A percentile compares a stretch with the other conserved stretches of the same genome.
These are phyloP conservation scores for Erodium moschatum DNA, from an alignment of 441 rosid species.

Conservation along the genomic window DNA sequence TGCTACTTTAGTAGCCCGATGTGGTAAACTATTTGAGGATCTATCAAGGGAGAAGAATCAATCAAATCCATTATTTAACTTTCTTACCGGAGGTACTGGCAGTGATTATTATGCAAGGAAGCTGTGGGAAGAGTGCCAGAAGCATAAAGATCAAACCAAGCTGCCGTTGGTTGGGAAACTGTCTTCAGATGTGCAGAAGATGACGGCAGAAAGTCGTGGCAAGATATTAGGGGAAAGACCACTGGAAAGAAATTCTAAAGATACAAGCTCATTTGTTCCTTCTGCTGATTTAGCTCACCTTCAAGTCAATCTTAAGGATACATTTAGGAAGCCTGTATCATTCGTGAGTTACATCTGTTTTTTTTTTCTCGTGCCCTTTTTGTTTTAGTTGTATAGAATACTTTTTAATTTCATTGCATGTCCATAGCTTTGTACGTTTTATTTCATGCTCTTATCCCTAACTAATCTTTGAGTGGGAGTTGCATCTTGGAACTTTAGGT, in stretches of 20 bases:
- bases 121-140: constrained; percentile 85
- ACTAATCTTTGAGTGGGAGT: constrained; percentile 4
- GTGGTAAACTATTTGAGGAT: constrained; percentile 88
- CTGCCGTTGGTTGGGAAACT: constrained; percentile 43
- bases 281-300: constrained; percentile 49
- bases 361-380: not conserved
- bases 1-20: constrained; percentile 81
- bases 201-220: constrained; percentile 89
- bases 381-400: constrained; percentile 5
- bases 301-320: constrained; percentile 65
- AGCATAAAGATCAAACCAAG: constrained; percentile 47
- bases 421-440: not conserved
- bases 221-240: constrained; percentile 84
- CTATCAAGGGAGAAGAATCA: constrained; percentile 86
- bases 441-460: not conserved
- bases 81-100: constrained; percentile 78
- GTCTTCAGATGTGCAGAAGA: constrained; percentile 39
- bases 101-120: constrained; percentile 66
- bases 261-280: constrained; percentile 34
- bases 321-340: constrained; percentile 66
- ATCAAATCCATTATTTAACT: constrained; percentile 74
- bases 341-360: constrained; percentile 43
- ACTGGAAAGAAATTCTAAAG: constrained; percentile 56
- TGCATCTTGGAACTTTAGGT: constrained; percentile 9
- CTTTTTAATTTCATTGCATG: not conserved